Conservation (phyloP, 306 rosid species). For the Vigna nakashimae region DNA sequence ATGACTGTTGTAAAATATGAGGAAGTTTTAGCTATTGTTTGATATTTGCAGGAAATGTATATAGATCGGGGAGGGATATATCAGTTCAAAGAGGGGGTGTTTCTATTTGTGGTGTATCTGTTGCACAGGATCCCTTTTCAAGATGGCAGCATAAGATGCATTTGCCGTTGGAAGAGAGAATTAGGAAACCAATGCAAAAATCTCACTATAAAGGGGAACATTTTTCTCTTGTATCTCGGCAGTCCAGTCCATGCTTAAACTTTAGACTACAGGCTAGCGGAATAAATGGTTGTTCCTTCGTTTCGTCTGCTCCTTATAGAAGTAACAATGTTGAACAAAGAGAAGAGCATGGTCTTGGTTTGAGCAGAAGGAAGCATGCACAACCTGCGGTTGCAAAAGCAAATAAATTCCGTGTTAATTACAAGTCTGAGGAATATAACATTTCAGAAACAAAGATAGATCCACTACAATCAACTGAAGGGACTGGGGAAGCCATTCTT, state of each 20-base stretch:
- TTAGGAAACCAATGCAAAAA: slow-evolving; percentile 44
- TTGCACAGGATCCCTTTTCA: slow-evolving; percentile 42
- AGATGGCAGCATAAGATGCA: slow-evolving; percentile 41
- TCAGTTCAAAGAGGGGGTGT: slow-evolving; percentile 51
- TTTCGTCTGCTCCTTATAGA: slow-evolving; percentile 49
- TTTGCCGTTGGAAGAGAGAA: slow-evolving; percentile 49
- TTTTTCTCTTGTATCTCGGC: slow-evolving; percentile 36
- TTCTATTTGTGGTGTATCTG: slow-evolving; percentile 46
- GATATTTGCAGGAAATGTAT: slow-evolving; percentile 63
- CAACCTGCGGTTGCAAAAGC: slow-evolving; percentile 51
- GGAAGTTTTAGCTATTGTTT: slow-evolving; percentile 21
- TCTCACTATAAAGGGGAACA: slow-evolving; percentile 37
- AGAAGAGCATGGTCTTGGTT: slow-evolving; percentile 42
- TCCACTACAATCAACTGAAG: slow-evolving; percentile 60
- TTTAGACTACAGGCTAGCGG: slow-evolving; percentile 49
- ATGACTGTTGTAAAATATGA: background rate
- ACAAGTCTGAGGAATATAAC: slow-evolving; percentile 80
- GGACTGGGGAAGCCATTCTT: slow-evolving; percentile 74
- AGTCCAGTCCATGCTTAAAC: slow-evolving; percentile 43
- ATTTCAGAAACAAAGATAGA: slow-evolving; percentile 60
- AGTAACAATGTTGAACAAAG: slow-evolving; percentile 44
- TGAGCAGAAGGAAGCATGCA: slow-evolving; percentile 45
- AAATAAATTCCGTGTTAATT: slow-evolving; percentile 57
- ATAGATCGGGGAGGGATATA: slow-evolving; percentile 48
- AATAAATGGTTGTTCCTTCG: slow-evolving; percentile 46